Conservation (phyloP, 371 early-diverging fungal species). For the Mortierella sp. region DNA sequence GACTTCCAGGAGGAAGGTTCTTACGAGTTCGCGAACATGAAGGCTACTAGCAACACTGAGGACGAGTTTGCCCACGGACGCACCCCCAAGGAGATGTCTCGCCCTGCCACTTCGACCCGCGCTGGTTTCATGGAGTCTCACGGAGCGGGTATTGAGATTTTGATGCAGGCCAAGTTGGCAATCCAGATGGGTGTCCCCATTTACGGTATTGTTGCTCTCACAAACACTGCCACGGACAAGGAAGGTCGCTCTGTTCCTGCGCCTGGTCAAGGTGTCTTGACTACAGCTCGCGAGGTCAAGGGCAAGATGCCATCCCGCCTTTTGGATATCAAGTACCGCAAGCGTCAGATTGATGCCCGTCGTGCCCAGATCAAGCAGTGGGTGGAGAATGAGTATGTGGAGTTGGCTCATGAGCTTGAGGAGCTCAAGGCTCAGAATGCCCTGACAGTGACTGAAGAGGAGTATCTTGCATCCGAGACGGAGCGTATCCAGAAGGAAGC, state of each 20-base stretch:
- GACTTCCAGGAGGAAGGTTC: constrained; percentile 94
- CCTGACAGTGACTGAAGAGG: constrained; percentile 69
- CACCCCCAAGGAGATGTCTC: constrained; percentile 90
- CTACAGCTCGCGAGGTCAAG: constrained; percentile 88
- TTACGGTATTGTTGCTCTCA: constrained; percentile 92
- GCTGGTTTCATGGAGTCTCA: constrained; percentile 96
- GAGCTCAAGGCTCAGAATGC: constrained; percentile 73
- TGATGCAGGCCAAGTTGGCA: constrained; percentile 92
- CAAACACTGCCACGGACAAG: constrained; percentile 96
- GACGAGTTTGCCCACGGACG: constrained; percentile 91
- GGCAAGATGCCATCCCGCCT: constrained; percentile 78
- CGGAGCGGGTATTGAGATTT: constrained; percentile 90
- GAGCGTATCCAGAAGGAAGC: constrained; percentile 89
- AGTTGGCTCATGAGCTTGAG: constrained; percentile 78
- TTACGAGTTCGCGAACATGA: constrained; percentile 97
- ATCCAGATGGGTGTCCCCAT: constrained; percentile 96
- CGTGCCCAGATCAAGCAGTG: constrained; percentile 87
- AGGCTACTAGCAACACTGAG: constrained; percentile 89
- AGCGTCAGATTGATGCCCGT: constrained; percentile 83
- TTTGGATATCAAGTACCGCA: constrained; percentile 91
- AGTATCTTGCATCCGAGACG: constrained; percentile 82
- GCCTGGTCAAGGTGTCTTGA: constrained; percentile 95
- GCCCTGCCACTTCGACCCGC: constrained; percentile 92
- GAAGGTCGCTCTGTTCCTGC: constrained; percentile 96
- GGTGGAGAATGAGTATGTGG: constrained; percentile 85